These are phyloP conservation scores for Phytopythium oedochilum DNA, from an alignment of 352 stramenopile genomes.

Conservation along the genomic window DNA sequence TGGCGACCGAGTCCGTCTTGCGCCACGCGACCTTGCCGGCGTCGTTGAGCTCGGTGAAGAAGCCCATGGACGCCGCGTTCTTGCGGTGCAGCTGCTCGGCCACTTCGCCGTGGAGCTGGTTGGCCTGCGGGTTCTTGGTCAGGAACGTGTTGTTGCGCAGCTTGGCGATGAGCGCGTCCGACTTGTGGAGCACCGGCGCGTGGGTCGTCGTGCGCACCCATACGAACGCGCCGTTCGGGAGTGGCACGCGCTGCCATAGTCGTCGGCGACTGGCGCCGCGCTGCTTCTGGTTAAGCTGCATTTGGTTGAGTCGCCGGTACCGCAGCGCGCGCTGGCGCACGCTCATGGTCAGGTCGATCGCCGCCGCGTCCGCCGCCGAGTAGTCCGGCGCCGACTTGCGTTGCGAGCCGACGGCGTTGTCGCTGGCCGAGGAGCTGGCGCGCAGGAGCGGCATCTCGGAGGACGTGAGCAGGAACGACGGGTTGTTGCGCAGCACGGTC, in stretches of 20 bases:
- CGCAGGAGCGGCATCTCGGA: constrained; percentile 16
- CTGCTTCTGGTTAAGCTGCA: constrained; percentile 67
- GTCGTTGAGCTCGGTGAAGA: constrained; percentile 54
- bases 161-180: constrained; percentile 49
- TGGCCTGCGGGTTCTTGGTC: constrained; percentile 40
- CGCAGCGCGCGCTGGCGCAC: constrained; percentile 50
- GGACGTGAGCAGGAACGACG: constrained; percentile 10
- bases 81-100: constrained; percentile 72
- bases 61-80: constrained; percentile 65
- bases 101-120: constrained; percentile 36
- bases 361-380: constrained; percentile 6
- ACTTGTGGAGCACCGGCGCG: constrained; percentile 16
- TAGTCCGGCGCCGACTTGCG: not conserved
- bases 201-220: constrained; percentile 51
- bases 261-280: constrained; percentile 40
- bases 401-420: not conserved
- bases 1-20: constrained; percentile 43
- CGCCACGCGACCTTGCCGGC: constrained; percentile 36
- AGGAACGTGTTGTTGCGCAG: constrained; percentile 57
- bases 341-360: constrained; percentile 27
- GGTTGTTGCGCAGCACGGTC: constrained; percentile 7
- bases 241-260: constrained; percentile 55
- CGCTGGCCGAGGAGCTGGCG: constrained; percentile 9
- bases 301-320: constrained; percentile 60
- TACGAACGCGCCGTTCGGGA: constrained; percentile 53